Percentiles rank a stretch among this genome's conserved stretches.
Evolutionary conservation across 1,284 basidiomycete genomes (phyloP).

Genomic region (Veloporphyrellus conicus): DNA sequence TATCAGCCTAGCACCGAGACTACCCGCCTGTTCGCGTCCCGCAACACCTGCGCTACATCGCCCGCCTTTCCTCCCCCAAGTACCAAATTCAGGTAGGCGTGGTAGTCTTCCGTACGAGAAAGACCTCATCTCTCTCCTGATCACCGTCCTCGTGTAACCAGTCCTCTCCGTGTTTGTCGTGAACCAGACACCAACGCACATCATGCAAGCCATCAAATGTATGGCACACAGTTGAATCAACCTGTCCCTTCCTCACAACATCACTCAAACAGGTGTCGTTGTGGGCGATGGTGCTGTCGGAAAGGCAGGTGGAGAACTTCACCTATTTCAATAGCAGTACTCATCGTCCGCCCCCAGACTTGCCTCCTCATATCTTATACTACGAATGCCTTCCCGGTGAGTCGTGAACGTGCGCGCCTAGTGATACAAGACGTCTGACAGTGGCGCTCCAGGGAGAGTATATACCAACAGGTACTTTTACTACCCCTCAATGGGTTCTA

Average conservation of each 20-base stretch:
- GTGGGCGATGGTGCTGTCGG: conserved; percentile 99
- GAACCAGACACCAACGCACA: conserved; percentile 27
- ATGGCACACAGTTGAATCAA: conserved; percentile 20
- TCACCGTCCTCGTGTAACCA: conserved; percentile 14
- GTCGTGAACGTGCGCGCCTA: conserved; percentile 32
- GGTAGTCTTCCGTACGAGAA: neutral
- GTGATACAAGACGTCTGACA: conserved; percentile 18
- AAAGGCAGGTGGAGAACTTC: conserved; percentile 64
- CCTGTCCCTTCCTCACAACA: conserved; percentile 28
- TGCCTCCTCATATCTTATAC: conserved; percentile 97
- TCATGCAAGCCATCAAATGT: conserved; percentile 74
- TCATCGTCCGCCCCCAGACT: conserved; percentile 54
- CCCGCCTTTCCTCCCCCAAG: neutral
- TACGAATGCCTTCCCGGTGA: conserved; percentile 90
- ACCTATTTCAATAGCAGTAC: conserved; percentile 2
- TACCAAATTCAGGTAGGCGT: conserved; percentile 6
- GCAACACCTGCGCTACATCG: conserved; percentile 3
- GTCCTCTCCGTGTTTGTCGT: conserved; percentile 11
- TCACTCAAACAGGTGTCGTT: conserved; percentile 73
- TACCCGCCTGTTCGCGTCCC: conserved; percentile 16
- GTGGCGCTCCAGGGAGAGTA: conserved; percentile 75
- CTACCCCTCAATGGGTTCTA: neutral
- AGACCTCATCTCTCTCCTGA: conserved; percentile 13
- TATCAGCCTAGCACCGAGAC: conserved; percentile 28
- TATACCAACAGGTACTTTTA: conserved; percentile 81